Base-by-base conservation (phyloP, 345 rosid species). In the Turnera subulata region DNA sequence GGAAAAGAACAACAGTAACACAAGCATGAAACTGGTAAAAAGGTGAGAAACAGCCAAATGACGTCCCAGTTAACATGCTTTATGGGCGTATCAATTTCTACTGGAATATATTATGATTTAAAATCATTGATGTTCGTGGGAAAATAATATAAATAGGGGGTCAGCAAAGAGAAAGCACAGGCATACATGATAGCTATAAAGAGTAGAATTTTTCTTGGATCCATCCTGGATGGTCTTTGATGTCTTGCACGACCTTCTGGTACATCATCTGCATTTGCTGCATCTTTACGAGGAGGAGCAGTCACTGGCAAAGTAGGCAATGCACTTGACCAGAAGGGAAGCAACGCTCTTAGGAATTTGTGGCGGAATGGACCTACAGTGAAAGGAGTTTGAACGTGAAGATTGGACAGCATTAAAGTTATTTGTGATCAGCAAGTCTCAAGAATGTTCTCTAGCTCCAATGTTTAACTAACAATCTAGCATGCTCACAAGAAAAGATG, bases 241-340 rank as follows among this genome's bases (percentile, higher is more conserved):
- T 82, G 86, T 72, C 88, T 80, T 39, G 45, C 23, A 50, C 89
- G 95, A 20, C 78, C 84, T 62, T 90, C 99, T 53, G 77, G 20
- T 63, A 57, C 68, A 65, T 84, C 96, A 61, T 85, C 92, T 53
- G 66, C 77, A 64, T 82, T 82, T 67, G 80, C 45, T 55, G 80
- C 66, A 61, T 87, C 96, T 61, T 81, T 94, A 22, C 90, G 96
- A 19, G 86, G 66, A 63, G 99, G 99, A 57, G 92, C 99, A 55
- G 89, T 90, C 59, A 94, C 99, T 3, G 99, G 99, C 62, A 94
- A 76, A 26, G 92, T 85, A 54, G 99, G 99, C 60, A 94, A 78
- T 68, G 99, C 80, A 81, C 81, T 90, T 67, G 97, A 90, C 97
- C 99, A 94, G 76, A 94, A 94, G 17, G 99, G 97, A 65, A 94